Conservation (phyloP, 2,329 filamentous ascomycete genomes). For the Colletotrichum sansevieriae region DNA sequence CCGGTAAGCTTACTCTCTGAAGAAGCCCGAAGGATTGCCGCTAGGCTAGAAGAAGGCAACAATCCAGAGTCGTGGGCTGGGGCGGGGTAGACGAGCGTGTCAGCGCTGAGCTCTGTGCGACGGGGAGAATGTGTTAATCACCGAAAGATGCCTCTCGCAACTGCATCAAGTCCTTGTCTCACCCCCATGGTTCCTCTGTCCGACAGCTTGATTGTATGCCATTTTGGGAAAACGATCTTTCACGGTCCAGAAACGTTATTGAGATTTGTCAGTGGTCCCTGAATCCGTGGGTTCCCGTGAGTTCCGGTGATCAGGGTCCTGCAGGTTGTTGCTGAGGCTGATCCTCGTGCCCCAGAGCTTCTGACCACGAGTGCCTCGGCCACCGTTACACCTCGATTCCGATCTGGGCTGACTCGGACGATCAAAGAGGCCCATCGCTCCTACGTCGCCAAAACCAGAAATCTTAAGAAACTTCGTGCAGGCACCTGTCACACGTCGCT, state of each 20-base stretch:
- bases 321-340: too few species aligned
- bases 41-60: slow-evolving; percentile 35
- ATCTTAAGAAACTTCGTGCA: not conserved
- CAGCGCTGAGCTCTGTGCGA: not conserved
- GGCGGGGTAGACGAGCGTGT: not conserved
- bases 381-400: not conserved
- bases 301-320: too few species aligned
- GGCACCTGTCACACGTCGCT: not conserved
- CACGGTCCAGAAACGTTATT: not conserved
- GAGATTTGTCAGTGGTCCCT: too few species aligned
- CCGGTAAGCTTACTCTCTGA: not conserved
- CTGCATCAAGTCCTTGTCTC: too few species aligned
- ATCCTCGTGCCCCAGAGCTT: not conserved
- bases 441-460: not conserved
- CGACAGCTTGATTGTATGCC: slow-evolving; percentile 10
- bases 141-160: too few species aligned
- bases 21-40: not conserved
- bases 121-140: too few species aligned
- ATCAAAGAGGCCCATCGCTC: not conserved
- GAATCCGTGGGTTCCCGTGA: not conserved
- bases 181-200: not conserved
- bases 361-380: not conserved
- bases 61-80: slow-evolving; percentile 15
- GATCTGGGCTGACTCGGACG: not conserved
- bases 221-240: slow-evolving; percentile 19